A percentile compares a stretch with the other conserved stretches of the same genome.
Conservation (phyloP, 805 yeast species). For the Kluyveromyces lactis region DNA sequence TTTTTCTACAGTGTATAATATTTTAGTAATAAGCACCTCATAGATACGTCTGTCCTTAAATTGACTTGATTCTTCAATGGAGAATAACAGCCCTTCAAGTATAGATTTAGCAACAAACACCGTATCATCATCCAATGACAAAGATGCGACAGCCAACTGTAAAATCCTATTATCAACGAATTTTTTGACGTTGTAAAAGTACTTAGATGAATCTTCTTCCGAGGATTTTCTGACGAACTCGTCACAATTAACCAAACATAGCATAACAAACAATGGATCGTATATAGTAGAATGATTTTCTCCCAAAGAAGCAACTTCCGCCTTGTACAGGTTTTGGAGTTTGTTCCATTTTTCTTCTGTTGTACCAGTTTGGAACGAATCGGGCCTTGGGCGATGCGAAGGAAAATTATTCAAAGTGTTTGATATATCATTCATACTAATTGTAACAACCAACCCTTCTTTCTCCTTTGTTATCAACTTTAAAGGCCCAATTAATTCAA, state of each 20-base stretch:
- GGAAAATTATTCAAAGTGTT: conserved; percentile 38
- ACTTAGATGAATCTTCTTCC: conserved; percentile 19
- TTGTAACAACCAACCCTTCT: conserved; percentile 41
- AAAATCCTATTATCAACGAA: conserved; percentile 50
- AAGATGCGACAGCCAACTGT: conserved; percentile 38
- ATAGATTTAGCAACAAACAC: conserved; percentile 36
- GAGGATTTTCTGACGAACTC: conserved; percentile 41
- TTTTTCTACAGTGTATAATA: conserved; percentile 28
- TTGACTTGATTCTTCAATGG: conserved; percentile 33
- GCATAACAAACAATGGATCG: conserved; percentile 64
- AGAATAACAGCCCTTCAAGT: conserved; percentile 36
- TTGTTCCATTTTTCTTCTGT: conserved; percentile 19
- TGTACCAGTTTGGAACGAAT: conserved; percentile 11
- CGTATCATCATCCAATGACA: conserved; percentile 27
- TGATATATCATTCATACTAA: conserved; percentile 41
- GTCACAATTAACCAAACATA: conserved; percentile 53
- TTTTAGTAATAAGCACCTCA: conserved; percentile 42
- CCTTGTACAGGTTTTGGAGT: conserved; percentile 25
- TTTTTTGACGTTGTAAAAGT: conserved; percentile 43
- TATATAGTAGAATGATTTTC: conserved; percentile 34
- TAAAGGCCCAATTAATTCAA: conserved; percentile 41
- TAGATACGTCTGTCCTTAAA: conserved; percentile 52
- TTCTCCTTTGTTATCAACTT: conserved; percentile 38
- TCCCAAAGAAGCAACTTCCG: conserved; percentile 12
- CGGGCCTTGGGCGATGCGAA: conserved; percentile 23